Conservation (phyloP, 306 rosid species). For the Trichosanthes cucumerina region DNA sequence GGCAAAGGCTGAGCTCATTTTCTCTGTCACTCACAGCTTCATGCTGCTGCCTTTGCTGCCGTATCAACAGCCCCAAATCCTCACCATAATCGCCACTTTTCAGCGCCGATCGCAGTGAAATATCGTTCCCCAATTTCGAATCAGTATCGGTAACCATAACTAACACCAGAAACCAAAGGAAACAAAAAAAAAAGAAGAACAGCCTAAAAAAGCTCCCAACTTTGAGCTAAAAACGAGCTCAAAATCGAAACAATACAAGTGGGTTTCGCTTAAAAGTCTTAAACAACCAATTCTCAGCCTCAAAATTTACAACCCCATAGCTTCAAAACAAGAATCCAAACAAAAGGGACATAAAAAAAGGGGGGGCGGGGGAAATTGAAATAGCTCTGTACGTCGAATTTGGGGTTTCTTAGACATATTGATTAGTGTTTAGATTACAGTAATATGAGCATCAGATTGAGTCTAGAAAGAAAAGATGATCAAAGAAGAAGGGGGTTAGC, state of each 20-base stretch:
- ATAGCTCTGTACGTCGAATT: slow-evolving; percentile 7
- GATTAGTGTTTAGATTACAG: slow-evolving; percentile 13
- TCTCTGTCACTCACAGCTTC: slow-evolving; percentile 43
- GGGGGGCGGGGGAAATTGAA: background rate
- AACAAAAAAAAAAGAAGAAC: background rate
- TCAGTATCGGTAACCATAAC: slow-evolving; percentile 57
- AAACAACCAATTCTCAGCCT: background rate
- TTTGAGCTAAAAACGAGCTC: slow-evolving; percentile 28
- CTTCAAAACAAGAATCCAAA: slow-evolving; percentile 5
- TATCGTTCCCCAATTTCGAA: slow-evolving; percentile 59
- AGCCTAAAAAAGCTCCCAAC: slow-evolving; percentile 31
- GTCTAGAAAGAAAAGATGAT: slow-evolving; percentile 16
- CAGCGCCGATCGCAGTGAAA: slow-evolving; percentile 61
- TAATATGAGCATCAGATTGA: slow-evolving; percentile 25
- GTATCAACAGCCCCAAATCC: slow-evolving; percentile 48
- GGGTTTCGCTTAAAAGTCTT: slow-evolving; percentile 8
- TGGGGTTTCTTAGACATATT: background rate
- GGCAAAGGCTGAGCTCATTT: slow-evolving; percentile 48
- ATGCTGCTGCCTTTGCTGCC: slow-evolving; percentile 38
- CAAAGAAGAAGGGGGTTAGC: slow-evolving; percentile 16
- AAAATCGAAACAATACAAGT: slow-evolving; percentile 7
- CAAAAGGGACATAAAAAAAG: background rate
- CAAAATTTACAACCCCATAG: slow-evolving; percentile 1
- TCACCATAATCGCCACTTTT: slow-evolving; percentile 40
- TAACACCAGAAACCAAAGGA: background rate